These are phyloP conservation scores for Pouteria campechiana DNA, from an alignment of 179 eudicot genomes.

Conservation along the genomic window DNA sequence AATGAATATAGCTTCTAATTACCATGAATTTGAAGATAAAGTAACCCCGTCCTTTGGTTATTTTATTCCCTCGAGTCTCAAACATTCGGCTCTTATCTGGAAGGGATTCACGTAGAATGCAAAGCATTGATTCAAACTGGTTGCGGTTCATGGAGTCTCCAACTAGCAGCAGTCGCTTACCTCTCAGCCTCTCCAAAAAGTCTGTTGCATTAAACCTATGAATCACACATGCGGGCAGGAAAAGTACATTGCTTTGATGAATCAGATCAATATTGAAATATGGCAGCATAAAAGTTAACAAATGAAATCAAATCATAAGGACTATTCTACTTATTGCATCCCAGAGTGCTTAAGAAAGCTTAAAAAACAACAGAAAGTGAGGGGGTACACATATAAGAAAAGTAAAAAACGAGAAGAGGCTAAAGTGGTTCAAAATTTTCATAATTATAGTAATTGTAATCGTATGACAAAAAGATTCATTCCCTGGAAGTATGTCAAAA, in stretches of 20 bases:
- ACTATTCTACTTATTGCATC: not conserved
- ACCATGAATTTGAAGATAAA: constrained; percentile 85
- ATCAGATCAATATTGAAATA: not conserved
- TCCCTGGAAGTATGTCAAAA: too few relatives aligned
- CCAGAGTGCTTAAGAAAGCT: too few relatives aligned
- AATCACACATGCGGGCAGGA: not conserved
- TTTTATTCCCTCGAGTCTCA: constrained; percentile 80
- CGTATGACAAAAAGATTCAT: too few relatives aligned
- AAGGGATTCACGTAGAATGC: constrained; percentile 71
- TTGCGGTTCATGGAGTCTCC: constrained; percentile 97
- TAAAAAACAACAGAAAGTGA: too few relatives aligned
- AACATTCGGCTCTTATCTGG: constrained; percentile 71
- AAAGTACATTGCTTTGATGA: not conserved
- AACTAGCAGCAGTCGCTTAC: constrained; percentile 74
- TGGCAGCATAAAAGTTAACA: not conserved
- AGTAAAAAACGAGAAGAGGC: too few relatives aligned
- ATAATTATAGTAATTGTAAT: too few relatives aligned
- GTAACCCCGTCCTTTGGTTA: constrained; percentile 87
- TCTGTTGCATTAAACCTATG: constrained; percentile 84
- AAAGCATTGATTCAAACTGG: constrained; percentile 92
- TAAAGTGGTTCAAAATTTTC: too few relatives aligned
- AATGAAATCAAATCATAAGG: not conserved
- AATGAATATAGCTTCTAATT: constrained; percentile 4
- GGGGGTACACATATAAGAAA: too few relatives aligned
- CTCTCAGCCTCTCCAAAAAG: constrained; percentile 70